phyloP scores from a whole-genome alignment of 345 rosid genomes.

The Eucalyptus rudis region DNA sequence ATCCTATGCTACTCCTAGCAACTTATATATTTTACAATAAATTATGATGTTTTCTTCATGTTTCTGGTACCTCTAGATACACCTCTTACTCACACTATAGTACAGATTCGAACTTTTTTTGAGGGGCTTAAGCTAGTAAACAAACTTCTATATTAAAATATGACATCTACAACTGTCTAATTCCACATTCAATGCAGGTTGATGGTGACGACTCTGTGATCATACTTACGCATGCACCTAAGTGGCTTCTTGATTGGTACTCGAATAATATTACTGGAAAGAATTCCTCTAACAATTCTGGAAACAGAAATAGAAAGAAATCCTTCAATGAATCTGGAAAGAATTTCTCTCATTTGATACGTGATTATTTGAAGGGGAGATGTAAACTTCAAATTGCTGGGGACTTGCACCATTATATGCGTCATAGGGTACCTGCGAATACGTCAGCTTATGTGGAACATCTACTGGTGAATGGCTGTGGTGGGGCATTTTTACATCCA shows the following conservation, averaged over 20 bases:
- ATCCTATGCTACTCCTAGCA: background rate
- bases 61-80: no score
- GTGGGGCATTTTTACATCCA: slow-evolving; percentile 98
- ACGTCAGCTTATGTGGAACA: slow-evolving; percentile 62
- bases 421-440: slow-evolving; percentile 60
- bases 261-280: slow-evolving; percentile 23
- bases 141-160: no score
- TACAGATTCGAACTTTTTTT: rapidly evolving
- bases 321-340: slow-evolving; percentile 24
- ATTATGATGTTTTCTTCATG: no score
- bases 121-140: no score
- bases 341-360: slow-evolving; percentile 66
- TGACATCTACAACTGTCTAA: background rate
- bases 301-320: no score
- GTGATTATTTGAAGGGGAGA: slow-evolving; percentile 73
- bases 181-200: slow-evolving; percentile 27
- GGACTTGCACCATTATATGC: slow-evolving; percentile 96
- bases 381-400: slow-evolving; percentile 93
- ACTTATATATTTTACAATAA: no score
- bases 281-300: no score
- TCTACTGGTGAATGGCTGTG: slow-evolving; percentile 92
- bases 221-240: slow-evolving; percentile 86
- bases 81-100: no score
- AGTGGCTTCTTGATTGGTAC: slow-evolving; percentile 97
- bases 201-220: slow-evolving; percentile 62